phyloP scores from a whole-genome alignment of 345 rosid species.

The Melaleuca quinquenervia region DNA sequence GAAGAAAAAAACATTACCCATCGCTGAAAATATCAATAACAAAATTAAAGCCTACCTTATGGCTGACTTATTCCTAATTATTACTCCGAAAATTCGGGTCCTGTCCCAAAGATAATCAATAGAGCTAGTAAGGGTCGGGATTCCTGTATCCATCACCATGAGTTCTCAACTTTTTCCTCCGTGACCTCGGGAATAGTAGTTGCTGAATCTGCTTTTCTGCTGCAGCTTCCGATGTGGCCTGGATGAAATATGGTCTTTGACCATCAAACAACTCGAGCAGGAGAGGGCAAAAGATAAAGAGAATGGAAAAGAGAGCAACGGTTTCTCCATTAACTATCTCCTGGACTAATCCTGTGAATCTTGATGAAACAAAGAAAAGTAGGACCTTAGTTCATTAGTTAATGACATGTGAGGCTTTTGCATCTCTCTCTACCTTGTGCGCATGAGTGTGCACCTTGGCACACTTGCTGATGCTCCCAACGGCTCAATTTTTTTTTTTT shows the following conservation, averaged over 20 bases:
- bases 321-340: neutral
- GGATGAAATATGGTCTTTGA: neutral
- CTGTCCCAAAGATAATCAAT: neutral
- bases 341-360: neutral
- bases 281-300: neutral
- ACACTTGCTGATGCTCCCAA: neutral
- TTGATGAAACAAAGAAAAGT: neutral
- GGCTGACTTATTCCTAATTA: neutral
- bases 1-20: neutral
- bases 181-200: conserved; percentile 71
- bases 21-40: neutral
- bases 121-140: neutral
- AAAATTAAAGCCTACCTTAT: neutral
- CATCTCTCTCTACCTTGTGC: neutral
- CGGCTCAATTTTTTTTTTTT: neutral
- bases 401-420: neutral
- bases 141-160: conserved; percentile 20
- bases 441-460: neutral
- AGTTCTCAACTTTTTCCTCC: conserved; percentile 58
- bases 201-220: conserved; percentile 88
- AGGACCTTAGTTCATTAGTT: neutral
- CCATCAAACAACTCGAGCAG: neutral
- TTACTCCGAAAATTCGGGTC: neutral
- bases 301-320: neutral
- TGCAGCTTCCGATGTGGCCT: conserved; percentile 62